Evolutionary conservation across 257 asterid genomes (phyloP).

Genomic region (Orobanche coerulescens): DNA sequence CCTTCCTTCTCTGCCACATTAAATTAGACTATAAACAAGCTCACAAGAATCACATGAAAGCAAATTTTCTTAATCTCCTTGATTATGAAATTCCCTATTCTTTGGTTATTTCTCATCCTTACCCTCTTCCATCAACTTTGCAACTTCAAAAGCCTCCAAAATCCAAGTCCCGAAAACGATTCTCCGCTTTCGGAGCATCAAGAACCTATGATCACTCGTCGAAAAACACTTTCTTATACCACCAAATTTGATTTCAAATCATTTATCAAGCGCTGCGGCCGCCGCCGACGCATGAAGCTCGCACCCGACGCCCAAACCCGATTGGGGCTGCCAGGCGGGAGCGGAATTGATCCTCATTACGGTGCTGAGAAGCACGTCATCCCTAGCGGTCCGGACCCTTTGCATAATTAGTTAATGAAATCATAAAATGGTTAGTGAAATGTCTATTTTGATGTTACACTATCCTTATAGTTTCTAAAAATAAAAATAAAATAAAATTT

Average conservation of each 20-base stretch:
- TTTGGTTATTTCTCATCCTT: slow-evolving; percentile 40
- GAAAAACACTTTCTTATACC: slow-evolving; percentile 44
- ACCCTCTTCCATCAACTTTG: slow-evolving; percentile 36
- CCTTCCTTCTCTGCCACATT: slow-evolving; percentile 19
- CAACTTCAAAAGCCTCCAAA: slow-evolving; percentile 21
- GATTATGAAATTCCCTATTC: slow-evolving; percentile 41
- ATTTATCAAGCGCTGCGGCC: slow-evolving; percentile 36
- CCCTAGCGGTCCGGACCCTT: slow-evolving; percentile 80
- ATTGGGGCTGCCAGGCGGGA: slow-evolving; percentile 4
- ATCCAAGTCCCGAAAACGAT: background rate
- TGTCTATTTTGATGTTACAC: too few species aligned
- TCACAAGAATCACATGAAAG: slow-evolving; percentile 59
- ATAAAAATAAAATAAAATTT: too few species aligned
- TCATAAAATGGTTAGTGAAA: too few species aligned
- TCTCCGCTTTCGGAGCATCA: background rate
- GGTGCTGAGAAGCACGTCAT: slow-evolving; percentile 74
- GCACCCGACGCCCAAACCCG: background rate
- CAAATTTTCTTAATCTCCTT: too few species aligned
- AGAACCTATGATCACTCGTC: slow-evolving; percentile 22
- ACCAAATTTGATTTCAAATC: slow-evolving; percentile 55
- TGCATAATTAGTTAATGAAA: slow-evolving; percentile 45
- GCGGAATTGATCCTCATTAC: slow-evolving; percentile 50
- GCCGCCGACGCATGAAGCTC: slow-evolving; percentile 17
- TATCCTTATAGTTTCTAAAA: too few species aligned
- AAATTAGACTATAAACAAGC: slow-evolving; percentile 29